phyloP scores from a whole-genome alignment of 1,284 basidiomycete genomes.

The Melampsora americana region DNA sequence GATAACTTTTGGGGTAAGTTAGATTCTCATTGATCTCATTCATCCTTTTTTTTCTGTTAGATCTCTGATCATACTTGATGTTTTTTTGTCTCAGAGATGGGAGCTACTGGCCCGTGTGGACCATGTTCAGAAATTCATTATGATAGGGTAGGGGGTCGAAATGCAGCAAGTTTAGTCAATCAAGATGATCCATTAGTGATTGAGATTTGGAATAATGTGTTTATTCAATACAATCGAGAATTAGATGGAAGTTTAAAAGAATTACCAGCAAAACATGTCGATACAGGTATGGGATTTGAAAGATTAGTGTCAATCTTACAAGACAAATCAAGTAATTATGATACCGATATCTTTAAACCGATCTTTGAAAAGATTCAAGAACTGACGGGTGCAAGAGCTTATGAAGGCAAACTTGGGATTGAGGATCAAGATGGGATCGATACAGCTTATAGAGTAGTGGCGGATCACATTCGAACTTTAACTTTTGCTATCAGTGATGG shows the following conservation, averaged over 20 bases:
- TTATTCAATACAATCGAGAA: conserved; percentile 43
- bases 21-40: not conserved
- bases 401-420: conserved; percentile 35
- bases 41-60: conserved; percentile 36
- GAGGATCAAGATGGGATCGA: conserved; percentile 43
- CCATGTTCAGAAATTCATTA: conserved; percentile 45
- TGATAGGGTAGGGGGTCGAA: conserved; percentile 38
- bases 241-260: conserved; percentile 18
- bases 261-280: conserved; percentile 37
- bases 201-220: conserved; percentile 44
- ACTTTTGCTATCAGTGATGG: conserved; percentile 44
- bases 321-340: conserved; percentile 41
- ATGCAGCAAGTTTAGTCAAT: conserved; percentile 36
- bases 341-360: conserved; percentile 40
- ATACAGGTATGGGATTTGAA: conserved; percentile 44
- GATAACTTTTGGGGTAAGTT: conserved; percentile 43
- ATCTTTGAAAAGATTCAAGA: conserved; percentile 39
- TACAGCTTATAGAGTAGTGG: conserved; percentile 43
- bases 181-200: conserved; percentile 41
- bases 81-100: conserved; percentile 36
- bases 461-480: conserved; percentile 42
- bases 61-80: not conserved
- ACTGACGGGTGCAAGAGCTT: conserved; percentile 32
- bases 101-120: conserved; percentile 41
- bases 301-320: conserved; percentile 38